Evolutionary conservation across 129 eudicot genomes (phyloP).

Genomic region (Flaveria sonorensis): DNA sequence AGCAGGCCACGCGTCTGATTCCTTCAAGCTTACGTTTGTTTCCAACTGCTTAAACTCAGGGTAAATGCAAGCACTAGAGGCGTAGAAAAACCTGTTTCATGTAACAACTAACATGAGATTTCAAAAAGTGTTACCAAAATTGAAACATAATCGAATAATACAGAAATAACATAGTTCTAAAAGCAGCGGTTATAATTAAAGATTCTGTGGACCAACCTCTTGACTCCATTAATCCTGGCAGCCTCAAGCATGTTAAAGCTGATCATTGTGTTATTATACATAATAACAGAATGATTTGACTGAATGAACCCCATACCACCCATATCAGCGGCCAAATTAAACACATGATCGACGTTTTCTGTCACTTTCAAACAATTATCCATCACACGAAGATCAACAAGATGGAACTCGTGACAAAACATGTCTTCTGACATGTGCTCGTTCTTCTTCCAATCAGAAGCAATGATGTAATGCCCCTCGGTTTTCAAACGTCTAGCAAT

Average conservation of each 20-base stretch:
- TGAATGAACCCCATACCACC: conserved; percentile 99
- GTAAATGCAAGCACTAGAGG: conserved; percentile 97
- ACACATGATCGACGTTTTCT: conserved; percentile 84
- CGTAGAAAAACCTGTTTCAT: conserved; percentile 77
- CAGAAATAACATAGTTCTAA: background rate
- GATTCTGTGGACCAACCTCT: conserved; percentile 54
- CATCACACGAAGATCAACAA: conserved; percentile 97
- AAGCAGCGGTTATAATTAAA: conserved; percentile 2
- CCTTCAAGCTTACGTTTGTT: conserved; percentile 98
- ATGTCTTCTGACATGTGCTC: conserved; percentile 99
- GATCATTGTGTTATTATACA: conserved; percentile 97
- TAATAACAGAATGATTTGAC: conserved; percentile 95
- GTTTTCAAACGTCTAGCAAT: conserved; percentile 95
- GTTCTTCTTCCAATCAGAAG: conserved; percentile 99
- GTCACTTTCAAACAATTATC: conserved; percentile 96
- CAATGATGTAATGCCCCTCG: conserved; percentile 97
- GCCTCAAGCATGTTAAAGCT: conserved; percentile 99
- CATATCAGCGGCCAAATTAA: conserved; percentile 99
- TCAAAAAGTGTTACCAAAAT: background rate
- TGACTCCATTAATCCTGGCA: conserved; percentile 74
- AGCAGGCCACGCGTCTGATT: conserved; percentile 98
- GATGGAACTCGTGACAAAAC: conserved; percentile 97
- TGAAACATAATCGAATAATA: background rate
- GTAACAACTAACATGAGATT: conserved; percentile 19
- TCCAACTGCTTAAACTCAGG: conserved; percentile 97